Percentiles rank a stretch among this genome's conserved stretches.
These are phyloP conservation scores for Rhynchosporium graminicola DNA, from an alignment of 2,329 filamentous ascomycete genomes.

Conservation along the genomic window DNA sequence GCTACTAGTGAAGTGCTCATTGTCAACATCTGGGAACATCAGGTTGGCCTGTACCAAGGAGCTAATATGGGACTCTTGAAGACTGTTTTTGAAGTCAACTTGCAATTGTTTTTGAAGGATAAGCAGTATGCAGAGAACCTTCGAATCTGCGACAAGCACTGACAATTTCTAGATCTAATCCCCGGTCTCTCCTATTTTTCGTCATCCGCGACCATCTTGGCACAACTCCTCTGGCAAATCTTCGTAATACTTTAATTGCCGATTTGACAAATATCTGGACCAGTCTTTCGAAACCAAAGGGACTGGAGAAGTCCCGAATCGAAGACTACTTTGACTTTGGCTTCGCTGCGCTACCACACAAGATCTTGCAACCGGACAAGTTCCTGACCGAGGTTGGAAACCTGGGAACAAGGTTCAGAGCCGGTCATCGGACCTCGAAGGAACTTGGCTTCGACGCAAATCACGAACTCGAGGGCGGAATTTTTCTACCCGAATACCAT, in stretches of 20 bases:
- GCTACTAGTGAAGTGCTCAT: constrained; percentile 97
- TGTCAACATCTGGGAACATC: constrained; percentile 99
- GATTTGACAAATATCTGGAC: constrained; percentile 92
- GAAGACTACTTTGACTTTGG: constrained; percentile 99
- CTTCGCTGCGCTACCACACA: constrained; percentile 93
- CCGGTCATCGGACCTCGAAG: constrained; percentile 74
- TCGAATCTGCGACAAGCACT: constrained; percentile 24
- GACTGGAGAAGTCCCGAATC: constrained; percentile 84
- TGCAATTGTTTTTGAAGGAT: constrained; percentile 96
- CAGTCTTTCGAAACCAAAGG: constrained; percentile 85
- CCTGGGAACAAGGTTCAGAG: constrained; percentile 77
- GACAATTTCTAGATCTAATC: constrained; percentile 64
- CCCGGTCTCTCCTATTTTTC: constrained; percentile 93
- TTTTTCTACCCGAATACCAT: constrained; percentile 94
- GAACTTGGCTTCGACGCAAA: constrained; percentile 61
- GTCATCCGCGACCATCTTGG: constrained; percentile 97
- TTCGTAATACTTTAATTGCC: constrained; percentile 86
- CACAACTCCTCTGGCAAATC: constrained; percentile 83
- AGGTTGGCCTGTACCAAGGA: constrained; percentile 96
- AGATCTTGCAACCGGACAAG: constrained; percentile 91
- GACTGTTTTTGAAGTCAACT: constrained; percentile 97
- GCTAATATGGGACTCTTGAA: constrained; percentile 99
- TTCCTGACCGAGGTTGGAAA: constrained; percentile 80
- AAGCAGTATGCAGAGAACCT: constrained; percentile 65
- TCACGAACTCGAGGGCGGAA: constrained; percentile 72